These are phyloP conservation scores for Pythium rhizo-oryzae DNA, from an alignment of 352 stramenopile species.

Conservation along the genomic window DNA sequence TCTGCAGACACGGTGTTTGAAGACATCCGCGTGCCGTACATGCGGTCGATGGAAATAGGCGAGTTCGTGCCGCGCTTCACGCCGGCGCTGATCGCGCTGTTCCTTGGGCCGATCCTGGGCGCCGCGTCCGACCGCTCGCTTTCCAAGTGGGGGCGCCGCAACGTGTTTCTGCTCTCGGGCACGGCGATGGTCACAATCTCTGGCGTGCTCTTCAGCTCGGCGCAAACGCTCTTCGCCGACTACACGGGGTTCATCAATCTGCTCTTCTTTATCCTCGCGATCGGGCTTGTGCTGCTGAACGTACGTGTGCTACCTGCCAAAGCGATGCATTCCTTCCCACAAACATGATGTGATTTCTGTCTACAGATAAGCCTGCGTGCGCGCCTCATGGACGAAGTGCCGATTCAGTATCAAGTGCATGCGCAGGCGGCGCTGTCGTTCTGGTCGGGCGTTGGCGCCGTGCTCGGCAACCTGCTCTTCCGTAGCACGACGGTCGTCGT, in stretches of 20 bases:
- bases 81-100: constrained; percentile 61
- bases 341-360: no score
- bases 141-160: constrained; percentile 71
- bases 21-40: constrained; percentile 67
- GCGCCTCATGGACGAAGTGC: constrained; percentile 78
- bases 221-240: constrained; percentile 59
- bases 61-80: constrained; percentile 64
- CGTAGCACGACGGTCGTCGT: constrained; percentile 67
- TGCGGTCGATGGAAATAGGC: constrained; percentile 69
- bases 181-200: constrained; percentile 49
- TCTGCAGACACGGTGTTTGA: constrained; percentile 68
- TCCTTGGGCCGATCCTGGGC: constrained; percentile 70
- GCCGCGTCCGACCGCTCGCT: constrained; percentile 72
- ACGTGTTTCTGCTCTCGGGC: constrained; percentile 61
- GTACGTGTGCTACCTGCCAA: no score
- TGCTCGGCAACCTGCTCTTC: constrained; percentile 65
- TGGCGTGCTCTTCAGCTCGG: constrained; percentile 64
- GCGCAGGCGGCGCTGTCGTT: constrained; percentile 69
- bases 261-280: constrained; percentile 62
- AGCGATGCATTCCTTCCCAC: no score
- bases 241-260: constrained; percentile 46
- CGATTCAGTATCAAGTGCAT: constrained; percentile 78
- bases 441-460: constrained; percentile 64
- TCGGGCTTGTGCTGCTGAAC: constrained; percentile 64
- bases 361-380: constrained; percentile 73